Conservation (phyloP, 306 rosid genomes). For the Cyamopsis tetragonoloba region DNA sequence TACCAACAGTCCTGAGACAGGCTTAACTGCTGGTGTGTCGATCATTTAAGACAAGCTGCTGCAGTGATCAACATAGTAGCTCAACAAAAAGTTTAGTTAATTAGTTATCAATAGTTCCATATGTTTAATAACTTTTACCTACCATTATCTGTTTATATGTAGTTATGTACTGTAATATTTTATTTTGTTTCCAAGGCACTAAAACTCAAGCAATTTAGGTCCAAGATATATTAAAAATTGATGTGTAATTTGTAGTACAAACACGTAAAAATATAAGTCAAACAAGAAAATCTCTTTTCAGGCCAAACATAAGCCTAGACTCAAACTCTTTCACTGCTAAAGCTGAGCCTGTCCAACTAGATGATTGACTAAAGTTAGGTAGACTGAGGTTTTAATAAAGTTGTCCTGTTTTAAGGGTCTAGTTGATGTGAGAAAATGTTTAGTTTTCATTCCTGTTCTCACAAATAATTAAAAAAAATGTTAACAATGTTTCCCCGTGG, state of each 20-base stretch:
- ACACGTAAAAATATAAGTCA: background rate
- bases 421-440: too few relatives aligned
- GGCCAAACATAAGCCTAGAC: constrained; percentile 1
- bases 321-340: background rate
- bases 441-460: too few relatives aligned
- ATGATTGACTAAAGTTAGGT: constrained; percentile 5
- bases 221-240: background rate
- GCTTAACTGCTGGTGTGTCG: background rate
- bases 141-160: background rate
- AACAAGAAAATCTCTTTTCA: constrained; percentile 10
- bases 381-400: background rate
- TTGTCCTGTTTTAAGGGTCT: too few relatives aligned
- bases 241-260: background rate
- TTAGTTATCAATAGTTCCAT: background rate
- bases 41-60: constrained; percentile 9
- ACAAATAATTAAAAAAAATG: too few relatives aligned
- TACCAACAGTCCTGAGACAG: background rate
- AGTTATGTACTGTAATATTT: background rate
- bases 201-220: background rate
- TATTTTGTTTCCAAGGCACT: background rate
- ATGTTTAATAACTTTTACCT: background rate
- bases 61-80: background rate
- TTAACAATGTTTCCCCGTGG: too few relatives aligned
- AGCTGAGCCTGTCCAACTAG: background rate
- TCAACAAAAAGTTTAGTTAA: background rate